phyloP scores from a whole-genome alignment of 805 yeast species.

The Pichia exigua region DNA sequence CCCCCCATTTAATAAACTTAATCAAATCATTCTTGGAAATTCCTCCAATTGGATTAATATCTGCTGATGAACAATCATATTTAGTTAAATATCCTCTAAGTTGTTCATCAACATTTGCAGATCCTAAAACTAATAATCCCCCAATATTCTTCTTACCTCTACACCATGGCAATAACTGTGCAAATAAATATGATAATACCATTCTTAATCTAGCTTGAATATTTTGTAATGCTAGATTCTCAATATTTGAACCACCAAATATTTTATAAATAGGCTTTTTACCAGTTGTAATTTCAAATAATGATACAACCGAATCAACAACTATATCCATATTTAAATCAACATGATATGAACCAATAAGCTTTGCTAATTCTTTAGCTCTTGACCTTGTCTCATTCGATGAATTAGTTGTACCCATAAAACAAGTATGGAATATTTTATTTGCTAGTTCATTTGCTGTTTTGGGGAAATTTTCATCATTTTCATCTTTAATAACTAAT shows the following conservation, averaged over 20 bases:
- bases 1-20: constrained; percentile 76
- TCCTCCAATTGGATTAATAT: constrained; percentile 97
- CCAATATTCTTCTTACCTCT: constrained; percentile 60
- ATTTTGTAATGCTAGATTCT: constrained; percentile 90
- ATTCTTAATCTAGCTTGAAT: constrained; percentile 94
- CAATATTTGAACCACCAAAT: constrained; percentile 88
- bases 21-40: constrained; percentile 91
- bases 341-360: constrained; percentile 82
- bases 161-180: constrained; percentile 93
- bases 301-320: constrained; percentile 62
- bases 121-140: constrained; percentile 85
- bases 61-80: constrained; percentile 96
- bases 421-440: constrained; percentile 78
- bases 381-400: constrained; percentile 79
- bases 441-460: constrained; percentile 71
- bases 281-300: constrained; percentile 87
- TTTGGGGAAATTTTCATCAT: constrained; percentile 42
- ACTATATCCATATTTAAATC: constrained; percentile 87
- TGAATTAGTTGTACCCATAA: constrained; percentile 94
- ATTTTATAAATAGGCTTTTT: constrained; percentile 81
- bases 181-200: constrained; percentile 91
- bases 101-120: constrained; percentile 97
- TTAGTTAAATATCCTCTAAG: constrained; percentile 92
- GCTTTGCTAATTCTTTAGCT: constrained; percentile 65
- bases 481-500: constrained; percentile 47